Percentiles rank a stretch among this genome's conserved stretches.
Conservation (phyloP, 148 eudicot genomes). For the Chenopodium formosanum region DNA sequence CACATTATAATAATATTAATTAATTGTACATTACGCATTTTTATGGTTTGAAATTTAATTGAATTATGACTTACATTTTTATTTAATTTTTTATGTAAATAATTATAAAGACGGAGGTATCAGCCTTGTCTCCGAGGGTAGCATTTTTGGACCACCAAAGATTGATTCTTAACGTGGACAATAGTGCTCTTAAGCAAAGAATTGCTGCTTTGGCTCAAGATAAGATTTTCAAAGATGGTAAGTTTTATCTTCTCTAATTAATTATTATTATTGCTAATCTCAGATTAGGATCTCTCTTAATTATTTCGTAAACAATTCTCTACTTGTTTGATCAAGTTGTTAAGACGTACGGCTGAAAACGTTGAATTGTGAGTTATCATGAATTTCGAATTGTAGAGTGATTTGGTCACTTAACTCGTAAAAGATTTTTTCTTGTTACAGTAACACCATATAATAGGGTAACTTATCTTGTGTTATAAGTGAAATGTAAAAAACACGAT, state of each 20-base stretch:
- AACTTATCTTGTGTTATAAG: not conserved
- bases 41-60: not conserved
- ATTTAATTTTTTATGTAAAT: not conserved
- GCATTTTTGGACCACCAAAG: slow-evolving; percentile 93
- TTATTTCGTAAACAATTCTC: slow-evolving; percentile 6
- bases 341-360: not conserved
- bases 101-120: slow-evolving; percentile 70
- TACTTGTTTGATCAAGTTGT: slow-evolving; percentile 15
- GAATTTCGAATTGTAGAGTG: not conserved
- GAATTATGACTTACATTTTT: not conserved
- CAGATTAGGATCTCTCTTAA: not conserved
- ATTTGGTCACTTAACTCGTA: not conserved
- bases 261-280: not conserved
- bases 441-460: too few species aligned
- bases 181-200: slow-evolving; percentile 82
- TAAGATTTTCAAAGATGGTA: slow-evolving; percentile 94
- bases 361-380: not conserved
- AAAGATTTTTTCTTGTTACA: not conserved
- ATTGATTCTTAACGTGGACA: slow-evolving; percentile 80
- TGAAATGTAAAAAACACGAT: not conserved
- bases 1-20: not conserved
- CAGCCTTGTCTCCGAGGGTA: slow-evolving; percentile 89
- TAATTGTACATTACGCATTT: not conserved
- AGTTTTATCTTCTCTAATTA: not conserved
- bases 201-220: slow-evolving; percentile 96